phyloP scores from a whole-genome alignment of 139 green algal genomes.

The Asterochloris erici region DNA sequence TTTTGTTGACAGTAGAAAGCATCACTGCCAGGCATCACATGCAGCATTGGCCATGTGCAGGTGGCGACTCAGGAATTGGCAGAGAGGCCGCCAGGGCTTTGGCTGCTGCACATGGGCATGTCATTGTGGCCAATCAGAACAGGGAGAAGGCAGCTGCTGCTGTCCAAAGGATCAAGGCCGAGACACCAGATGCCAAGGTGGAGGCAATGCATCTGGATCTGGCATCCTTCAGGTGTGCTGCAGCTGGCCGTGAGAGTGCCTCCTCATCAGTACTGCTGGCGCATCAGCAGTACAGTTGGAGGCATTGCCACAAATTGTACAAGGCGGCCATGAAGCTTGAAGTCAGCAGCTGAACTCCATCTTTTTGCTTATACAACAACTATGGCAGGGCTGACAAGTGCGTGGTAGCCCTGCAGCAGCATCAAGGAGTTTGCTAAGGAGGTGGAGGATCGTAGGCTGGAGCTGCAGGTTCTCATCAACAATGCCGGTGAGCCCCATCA shows the following conservation, averaged over 20 bases:
- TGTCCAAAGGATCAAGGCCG: neutral
- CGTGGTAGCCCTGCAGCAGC: neutral
- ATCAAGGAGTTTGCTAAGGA: constrained; percentile 32
- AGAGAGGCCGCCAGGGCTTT: neutral
- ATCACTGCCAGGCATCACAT: too few relatives aligned
- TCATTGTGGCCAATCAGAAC: constrained; percentile 4
- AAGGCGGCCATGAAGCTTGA: neutral
- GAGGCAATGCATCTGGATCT: constrained; percentile 43
- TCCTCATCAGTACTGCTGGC: neutral
- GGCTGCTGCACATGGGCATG: constrained; percentile 10
- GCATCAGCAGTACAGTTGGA: neutral
- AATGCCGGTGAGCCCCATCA: constrained; percentile 16
- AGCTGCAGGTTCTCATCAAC: constrained; percentile 41
- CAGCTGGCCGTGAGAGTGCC: neutral
- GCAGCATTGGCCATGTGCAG: neutral
- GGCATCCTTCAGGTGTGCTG: constrained; percentile 13
- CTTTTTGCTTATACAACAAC: too few relatives aligned
- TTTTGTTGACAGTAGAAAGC: too few relatives aligned
- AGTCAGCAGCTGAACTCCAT: neutral
- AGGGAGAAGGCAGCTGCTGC: neutral
- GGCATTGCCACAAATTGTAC: neutral
- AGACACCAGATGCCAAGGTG: constrained; percentile 5
- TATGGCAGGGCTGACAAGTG: too few relatives aligned
- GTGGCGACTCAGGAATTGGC: constrained; percentile 9
- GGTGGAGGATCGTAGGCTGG: constrained; percentile 9